These are phyloP conservation scores for Cryphonectria nitschkei DNA, from an alignment of 2,329 filamentous ascomycete genomes.

Conservation along the genomic window DNA sequence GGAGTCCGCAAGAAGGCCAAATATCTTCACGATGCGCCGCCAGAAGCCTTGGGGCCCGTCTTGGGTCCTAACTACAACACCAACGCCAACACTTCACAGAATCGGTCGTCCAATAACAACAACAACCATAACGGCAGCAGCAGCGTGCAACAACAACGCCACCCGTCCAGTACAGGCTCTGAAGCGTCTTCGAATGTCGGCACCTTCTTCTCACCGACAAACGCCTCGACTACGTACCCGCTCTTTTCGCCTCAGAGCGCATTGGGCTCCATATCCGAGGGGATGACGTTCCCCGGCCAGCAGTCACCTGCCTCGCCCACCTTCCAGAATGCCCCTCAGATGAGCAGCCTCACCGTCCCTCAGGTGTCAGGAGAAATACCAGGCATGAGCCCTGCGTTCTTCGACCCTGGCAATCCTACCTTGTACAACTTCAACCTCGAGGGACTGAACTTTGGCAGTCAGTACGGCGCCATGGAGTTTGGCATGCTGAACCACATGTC, in stretches of 20 bases:
- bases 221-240: conserved; percentile 50
- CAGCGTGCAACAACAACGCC: conserved; percentile 37
- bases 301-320: conserved; percentile 76
- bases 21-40: conserved; percentile 94
- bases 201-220: conserved; percentile 52
- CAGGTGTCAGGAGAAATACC: conserved; percentile 54
- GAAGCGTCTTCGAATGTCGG: conserved; percentile 49
- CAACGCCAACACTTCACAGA: conserved; percentile 58
- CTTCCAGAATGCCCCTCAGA: conserved; percentile 60
- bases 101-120: conserved; percentile 47
- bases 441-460: conserved; percentile 91
- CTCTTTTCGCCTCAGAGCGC: conserved; percentile 55
- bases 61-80: conserved; percentile 72
- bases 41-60: conserved; percentile 86
- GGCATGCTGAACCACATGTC: conserved; percentile 97
- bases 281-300: conserved; percentile 62
- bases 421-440: conserved; percentile 96
- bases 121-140: not conserved
- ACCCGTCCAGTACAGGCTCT: conserved; percentile 51
- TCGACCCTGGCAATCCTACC: conserved; percentile 89
- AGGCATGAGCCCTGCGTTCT: conserved; percentile 63
- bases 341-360: conserved; percentile 52
- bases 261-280: conserved; percentile 51
- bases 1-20: conserved; percentile 98
- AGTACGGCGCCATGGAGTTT: conserved; percentile 94